Evolutionary conservation across 805 yeast species (phyloP), one percentile per base, ranked within the genome.

Genomic region (Hanseniaspora singularis): DNA sequence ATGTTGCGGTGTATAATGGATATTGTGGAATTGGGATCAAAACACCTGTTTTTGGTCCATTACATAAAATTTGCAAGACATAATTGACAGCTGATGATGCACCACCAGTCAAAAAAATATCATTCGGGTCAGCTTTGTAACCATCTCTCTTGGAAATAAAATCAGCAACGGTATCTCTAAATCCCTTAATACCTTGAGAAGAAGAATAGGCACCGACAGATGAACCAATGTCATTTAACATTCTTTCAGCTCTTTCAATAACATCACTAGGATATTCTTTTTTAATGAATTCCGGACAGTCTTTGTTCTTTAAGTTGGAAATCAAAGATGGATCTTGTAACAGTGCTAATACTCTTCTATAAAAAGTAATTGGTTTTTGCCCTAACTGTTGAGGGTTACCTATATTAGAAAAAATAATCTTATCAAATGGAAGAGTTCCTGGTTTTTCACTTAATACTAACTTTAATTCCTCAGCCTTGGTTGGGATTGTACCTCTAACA

Each of bases 341-440:
- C 37, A 88, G 63, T 0, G 96, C 76, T 50, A 89, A 67, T 3
- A 88, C 95, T 61, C 88, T 94, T 56, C 99, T 74, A 64, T 86
- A 88, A 69, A 92, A 92, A n/a, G 95, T 84, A 55, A 92, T 70
- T 1, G 99, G 98, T 57, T 79, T 73, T 64, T 92, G 99, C 55
- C 86, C 89, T 59, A 92, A 71, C 62, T 89, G 97, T 64, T 92
- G 99, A 2, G 99, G 99, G 61, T 92, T 92, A 26, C 99, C 99
- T 52, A 92, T 92, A 61, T 92, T 92, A 52, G 96, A 92, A 57
- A 77, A 79, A 60, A 94, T 81, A 56, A 92, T 83, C 51, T 73
- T 67, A 36, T 73, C 65, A 59, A 87, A 92, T 0, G 95, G 94
- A 53, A 86, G 66, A 4, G 82, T 75, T 16, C 68, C 69, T 22